phyloP scores from a whole-genome alignment of 1,284 basidiomycete genomes.

The Agroathelia rolfsii region DNA sequence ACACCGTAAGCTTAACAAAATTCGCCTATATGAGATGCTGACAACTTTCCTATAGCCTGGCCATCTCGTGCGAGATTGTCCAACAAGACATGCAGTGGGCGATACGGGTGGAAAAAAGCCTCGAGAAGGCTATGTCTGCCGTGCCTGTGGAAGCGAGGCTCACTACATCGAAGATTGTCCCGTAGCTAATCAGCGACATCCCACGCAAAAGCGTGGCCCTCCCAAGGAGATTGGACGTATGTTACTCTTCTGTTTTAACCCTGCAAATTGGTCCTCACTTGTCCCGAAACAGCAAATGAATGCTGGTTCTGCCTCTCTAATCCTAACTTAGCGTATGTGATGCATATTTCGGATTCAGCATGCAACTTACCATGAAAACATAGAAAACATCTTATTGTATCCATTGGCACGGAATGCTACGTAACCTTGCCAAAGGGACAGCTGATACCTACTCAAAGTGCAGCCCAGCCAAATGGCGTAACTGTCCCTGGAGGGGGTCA shows the following conservation, averaged over 20 bases:
- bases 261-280: slow-evolving; percentile 7
- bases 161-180: slow-evolving; percentile 86
- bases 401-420: slow-evolving; percentile 88
- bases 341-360: not conserved
- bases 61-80: slow-evolving; percentile 82
- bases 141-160: slow-evolving; percentile 75
- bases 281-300: slow-evolving; percentile 71
- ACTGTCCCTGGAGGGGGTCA: slow-evolving; percentile 88
- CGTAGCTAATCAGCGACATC: slow-evolving; percentile 39
- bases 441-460: slow-evolving; percentile 69
- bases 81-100: slow-evolving; percentile 61
- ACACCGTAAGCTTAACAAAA: slow-evolving; percentile 36
- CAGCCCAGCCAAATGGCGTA: slow-evolving; percentile 28
- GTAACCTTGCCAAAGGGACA: slow-evolving; percentile 90
- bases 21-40: no score
- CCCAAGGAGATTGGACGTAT: slow-evolving; percentile 73
- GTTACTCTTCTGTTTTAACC: slow-evolving; percentile 21
- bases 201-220: slow-evolving; percentile 41
- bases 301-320: slow-evolving; percentile 97
- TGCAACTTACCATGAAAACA: slow-evolving; percentile 1
- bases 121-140: slow-evolving; percentile 75
- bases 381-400: slow-evolving; percentile 90
- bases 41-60: slow-evolving; percentile 42
- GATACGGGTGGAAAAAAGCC: slow-evolving; percentile 75
- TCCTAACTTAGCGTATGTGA: slow-evolving; percentile 69